Conservation (phyloP, 352 stramenopile species). For the Phytopythium vexans region DNA sequence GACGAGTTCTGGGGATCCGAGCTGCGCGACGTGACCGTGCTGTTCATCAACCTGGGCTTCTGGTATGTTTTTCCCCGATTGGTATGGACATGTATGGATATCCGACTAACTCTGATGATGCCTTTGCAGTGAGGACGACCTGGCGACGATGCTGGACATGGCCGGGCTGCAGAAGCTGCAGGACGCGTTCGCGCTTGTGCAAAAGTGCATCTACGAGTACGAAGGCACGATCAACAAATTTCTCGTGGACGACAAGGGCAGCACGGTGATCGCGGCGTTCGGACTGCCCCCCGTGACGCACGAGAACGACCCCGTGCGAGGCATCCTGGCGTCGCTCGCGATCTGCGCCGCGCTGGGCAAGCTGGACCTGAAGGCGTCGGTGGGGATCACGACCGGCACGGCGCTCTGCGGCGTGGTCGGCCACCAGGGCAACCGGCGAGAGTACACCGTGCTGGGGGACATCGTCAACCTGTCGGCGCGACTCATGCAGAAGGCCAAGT, state of each 20-base stretch:
- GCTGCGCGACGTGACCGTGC: slow-evolving; percentile 85
- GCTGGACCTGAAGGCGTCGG: slow-evolving; percentile 75
- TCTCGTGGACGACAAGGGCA: slow-evolving; percentile 94
- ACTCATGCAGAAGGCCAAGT: slow-evolving; percentile 90
- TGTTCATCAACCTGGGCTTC: slow-evolving; percentile 95
- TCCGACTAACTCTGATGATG: slow-evolving; percentile 4
- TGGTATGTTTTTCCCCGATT: slow-evolving; percentile 53
- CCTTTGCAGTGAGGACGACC: slow-evolving; percentile 56
- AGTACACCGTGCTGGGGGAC: slow-evolving; percentile 94
- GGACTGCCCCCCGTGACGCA: slow-evolving; percentile 90
- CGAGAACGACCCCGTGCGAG: slow-evolving; percentile 89
- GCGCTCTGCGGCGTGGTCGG: slow-evolving; percentile 92
- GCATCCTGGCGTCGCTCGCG: slow-evolving; percentile 85
- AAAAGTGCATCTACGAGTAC: slow-evolving; percentile 92
- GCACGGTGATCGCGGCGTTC: slow-evolving; percentile 92
- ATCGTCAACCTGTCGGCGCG: slow-evolving; percentile 93
- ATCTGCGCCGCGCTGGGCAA: slow-evolving; percentile 73
- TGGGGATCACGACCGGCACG: slow-evolving; percentile 91
- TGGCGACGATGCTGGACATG: slow-evolving; percentile 71
- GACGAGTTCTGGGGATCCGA: slow-evolving; percentile 94
- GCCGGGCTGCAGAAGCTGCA: slow-evolving; percentile 70
- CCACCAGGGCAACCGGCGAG: slow-evolving; percentile 84
- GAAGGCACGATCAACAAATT: slow-evolving; percentile 97
- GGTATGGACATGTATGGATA: too few relatives aligned
- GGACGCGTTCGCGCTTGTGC: slow-evolving; percentile 78